These are phyloP conservation scores for Fusarium pininemorale DNA, from an alignment of 2,329 filamentous ascomycete genomes.

Conservation along the genomic window DNA sequence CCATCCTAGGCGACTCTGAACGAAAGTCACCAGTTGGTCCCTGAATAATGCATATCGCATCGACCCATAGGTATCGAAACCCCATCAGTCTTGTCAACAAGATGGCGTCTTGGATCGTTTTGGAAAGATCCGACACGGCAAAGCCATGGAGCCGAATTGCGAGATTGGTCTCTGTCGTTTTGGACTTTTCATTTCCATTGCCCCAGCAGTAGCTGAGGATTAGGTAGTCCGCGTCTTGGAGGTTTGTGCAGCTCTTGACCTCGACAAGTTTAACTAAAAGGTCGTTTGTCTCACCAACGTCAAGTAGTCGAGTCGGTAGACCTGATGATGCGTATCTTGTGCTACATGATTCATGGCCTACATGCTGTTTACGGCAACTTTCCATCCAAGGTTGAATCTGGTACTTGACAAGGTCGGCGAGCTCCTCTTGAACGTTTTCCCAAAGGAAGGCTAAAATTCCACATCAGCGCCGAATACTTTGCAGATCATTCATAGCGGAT, in stretches of 20 bases:
- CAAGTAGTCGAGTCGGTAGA: background rate
- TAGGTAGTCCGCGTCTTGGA: rapidly evolving
- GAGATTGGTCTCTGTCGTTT: background rate
- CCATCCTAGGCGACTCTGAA: background rate
- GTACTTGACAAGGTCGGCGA: rapidly evolving
- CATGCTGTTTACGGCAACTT: background rate
- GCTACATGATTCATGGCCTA: background rate
- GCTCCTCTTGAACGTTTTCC: rapidly evolving
- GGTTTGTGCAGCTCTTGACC: background rate
- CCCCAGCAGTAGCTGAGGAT: background rate
- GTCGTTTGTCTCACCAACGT: background rate
- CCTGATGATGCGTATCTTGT: no score
- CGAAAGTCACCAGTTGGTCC: background rate
- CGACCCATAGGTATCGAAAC: background rate
- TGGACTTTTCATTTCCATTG: background rate
- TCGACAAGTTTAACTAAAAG: rapidly evolving
- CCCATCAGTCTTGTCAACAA: background rate
- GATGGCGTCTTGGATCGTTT: background rate
- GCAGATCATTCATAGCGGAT: no score
- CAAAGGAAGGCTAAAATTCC: background rate
- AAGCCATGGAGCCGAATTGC: rapidly evolving
- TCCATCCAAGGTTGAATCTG: background rate
- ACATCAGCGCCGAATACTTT: no score
- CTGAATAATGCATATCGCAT: background rate
- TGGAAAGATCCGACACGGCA: rapidly evolving